Evolutionary conservation across 2,329 filamentous ascomycete species (phyloP), one percentile per base, ranked within the genome.

Genomic region (Verticillium albo-atrum): DNA sequence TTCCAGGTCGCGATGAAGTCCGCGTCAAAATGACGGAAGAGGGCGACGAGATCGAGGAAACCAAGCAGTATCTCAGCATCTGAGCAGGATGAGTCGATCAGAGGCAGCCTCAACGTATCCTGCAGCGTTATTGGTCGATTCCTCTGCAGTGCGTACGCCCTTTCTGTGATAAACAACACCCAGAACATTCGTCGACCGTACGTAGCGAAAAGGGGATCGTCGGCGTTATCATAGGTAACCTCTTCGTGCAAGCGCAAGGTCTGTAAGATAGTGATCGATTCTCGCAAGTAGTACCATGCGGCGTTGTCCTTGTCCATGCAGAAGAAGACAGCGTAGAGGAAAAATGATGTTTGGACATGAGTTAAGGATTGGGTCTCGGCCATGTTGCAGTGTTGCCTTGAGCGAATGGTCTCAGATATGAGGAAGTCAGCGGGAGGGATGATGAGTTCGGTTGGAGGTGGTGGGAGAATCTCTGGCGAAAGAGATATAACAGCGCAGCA

Each of bases 101-200:
- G 37, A 0, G 71, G 71, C 0, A 72, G 63, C 1, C 61, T 56
- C 2, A 72, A 20, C 0, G 64, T 66, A 3, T 55, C 56, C 10
- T 71, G 61, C 1, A 73, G 54, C 12, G 68, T 68, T 3, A 72
- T 58, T 0, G 70, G 68, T 2, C 69, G 59, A n/a, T 73, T 67
- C 2, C 71, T 61, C 28, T 73, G 70, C 0, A 73, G 14, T 0
- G 70, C 70, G 17, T 70, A 73, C 12, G 68, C 71, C 15, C 71
- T 61, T 27, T 73, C 71, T 0, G 71, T 73, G 15, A 73, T 66
- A 52, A 72, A 73, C 0, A 73, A 56, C 0, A 73, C 68, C 68
- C 68, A 70, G 12, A 68, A 68, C 56, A 68, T 67, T 0, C 69
- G 60, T 3, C 70, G 66, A 2, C 65, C 59, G 3, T 68, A 72